Base-by-base conservation (phyloP, 2,329 filamentous ascomycete species). In the Westerdykella aurantiaca region DNA sequence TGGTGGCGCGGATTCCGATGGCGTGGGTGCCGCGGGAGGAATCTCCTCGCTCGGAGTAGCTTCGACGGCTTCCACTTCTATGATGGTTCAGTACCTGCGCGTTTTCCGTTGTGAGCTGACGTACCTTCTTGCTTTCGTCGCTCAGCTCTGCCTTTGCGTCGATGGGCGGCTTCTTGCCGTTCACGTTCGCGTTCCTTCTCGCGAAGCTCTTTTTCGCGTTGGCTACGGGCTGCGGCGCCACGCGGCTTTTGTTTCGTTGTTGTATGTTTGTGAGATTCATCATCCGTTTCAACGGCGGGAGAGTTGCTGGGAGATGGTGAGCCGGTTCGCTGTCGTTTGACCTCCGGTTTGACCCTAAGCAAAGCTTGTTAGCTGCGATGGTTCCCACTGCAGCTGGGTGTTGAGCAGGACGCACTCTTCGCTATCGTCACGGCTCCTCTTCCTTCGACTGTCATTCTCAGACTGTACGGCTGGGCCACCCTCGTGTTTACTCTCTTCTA, bases 401-500 rank as follows among this genome's bases (percentile, higher is more conserved):
- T 4, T 21, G 18, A 21, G 40, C 42, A 31, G 43, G 33, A 81
- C 88, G 69, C 77, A 97, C 91, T 95, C 88, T 78, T 96, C 89
- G 61, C 88, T 95, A 48, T 93, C 88, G 59, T 93, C 95, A 49
- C 91, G 81, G 49, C 83, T 84, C 59, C 93, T 78, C 72, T 98
- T 98, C 60, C 86, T 81, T 51, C 85, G 78, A 41, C 72, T 77
- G 33, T 72, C 72, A 31, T 68, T 72, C 41, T 76, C 75, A 31
- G 84, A 81, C 11, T 65, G 62, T 29, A 75, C 73, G 11, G 73
- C 68, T 29, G 25, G 25, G 38, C 76, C 74, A 10, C 78, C 81
- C 35, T 94, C 88, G 60, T 87, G 84, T 69, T 90, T 96, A 72
- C 93, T 98, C 49, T 94, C 90, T 67, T 97, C 91, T 56, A 98